Conservation (phyloP, 495 filamentous ascomycete genomes). For the Penicillium macrosclerotiorum region DNA sequence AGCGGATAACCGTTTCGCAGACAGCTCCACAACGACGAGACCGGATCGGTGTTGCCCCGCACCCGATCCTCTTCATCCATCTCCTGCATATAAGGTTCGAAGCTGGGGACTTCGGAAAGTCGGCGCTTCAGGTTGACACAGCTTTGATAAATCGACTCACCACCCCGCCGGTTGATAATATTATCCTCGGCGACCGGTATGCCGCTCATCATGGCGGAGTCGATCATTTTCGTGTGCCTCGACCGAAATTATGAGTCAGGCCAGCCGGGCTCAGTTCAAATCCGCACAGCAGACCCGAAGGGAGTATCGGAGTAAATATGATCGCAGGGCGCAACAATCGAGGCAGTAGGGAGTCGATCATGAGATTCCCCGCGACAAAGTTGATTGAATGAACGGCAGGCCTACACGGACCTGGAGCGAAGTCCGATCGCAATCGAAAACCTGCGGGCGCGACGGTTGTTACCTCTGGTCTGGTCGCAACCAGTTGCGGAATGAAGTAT, state of each 20-base stretch:
- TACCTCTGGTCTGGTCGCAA: constrained; percentile 1
- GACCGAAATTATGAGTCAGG: constrained; percentile 23
- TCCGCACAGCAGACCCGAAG: constrained; percentile 40
- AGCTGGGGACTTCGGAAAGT: constrained; percentile 77
- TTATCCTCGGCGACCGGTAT: constrained; percentile 74
- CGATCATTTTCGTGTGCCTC: constrained; percentile 37
- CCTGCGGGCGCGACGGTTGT: neutral
- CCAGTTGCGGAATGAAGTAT: neutral
- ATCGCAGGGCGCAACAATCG: constrained; percentile 27
- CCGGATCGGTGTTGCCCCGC: constrained; percentile 70
- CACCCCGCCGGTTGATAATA: constrained; percentile 92
- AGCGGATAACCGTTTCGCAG: constrained; percentile 82
- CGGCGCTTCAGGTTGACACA: constrained; percentile 80
- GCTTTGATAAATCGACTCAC: constrained; percentile 93
- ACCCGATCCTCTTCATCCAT: constrained; percentile 60
- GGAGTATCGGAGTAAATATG: constrained; percentile 12
- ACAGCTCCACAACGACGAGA: constrained; percentile 86
- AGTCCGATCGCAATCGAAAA: constrained; percentile 2
- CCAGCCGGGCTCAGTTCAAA: constrained; percentile 33
- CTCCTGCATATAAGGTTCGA: constrained; percentile 65
- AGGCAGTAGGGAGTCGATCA: constrained; percentile 30
- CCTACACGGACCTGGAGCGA: constrained; percentile 67
- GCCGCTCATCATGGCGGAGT: constrained; percentile 39
- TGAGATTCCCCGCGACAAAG: constrained; percentile 27
- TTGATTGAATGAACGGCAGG: constrained; percentile 63